Evolutionary conservation across 805 yeast genomes (phyloP).

Genomic region (Diddensiella santjacobensis): DNA sequence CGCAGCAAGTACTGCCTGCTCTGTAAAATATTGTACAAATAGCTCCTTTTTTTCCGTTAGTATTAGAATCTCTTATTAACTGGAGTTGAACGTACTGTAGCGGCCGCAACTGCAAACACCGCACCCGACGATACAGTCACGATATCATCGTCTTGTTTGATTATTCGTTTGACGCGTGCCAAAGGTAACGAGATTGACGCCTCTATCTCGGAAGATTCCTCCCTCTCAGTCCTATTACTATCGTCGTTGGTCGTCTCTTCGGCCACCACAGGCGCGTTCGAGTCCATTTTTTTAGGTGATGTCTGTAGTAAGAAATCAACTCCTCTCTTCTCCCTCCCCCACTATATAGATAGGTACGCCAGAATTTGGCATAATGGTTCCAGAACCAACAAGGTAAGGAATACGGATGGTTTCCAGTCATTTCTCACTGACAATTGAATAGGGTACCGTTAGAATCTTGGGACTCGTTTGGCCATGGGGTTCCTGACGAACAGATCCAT

Average conservation of each 20-base stretch:
- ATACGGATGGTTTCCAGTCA: too few species aligned
- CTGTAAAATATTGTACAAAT: conserved; percentile 65
- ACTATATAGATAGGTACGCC: too few species aligned
- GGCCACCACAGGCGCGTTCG: background rate
- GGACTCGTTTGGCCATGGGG: conserved; percentile 2
- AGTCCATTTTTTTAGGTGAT: too few species aligned
- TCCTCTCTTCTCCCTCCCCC: too few species aligned
- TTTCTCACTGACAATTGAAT: background rate
- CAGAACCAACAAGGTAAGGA: background rate
- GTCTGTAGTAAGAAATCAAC: too few species aligned
- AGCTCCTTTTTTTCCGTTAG: conserved; percentile 40
- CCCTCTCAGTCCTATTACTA: background rate
- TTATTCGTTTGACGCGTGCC: conserved; percentile 63
- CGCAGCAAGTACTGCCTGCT: conserved; percentile 64
- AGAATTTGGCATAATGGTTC: background rate
- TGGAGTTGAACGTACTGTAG: conserved; percentile 39
- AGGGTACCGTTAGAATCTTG: conserved; percentile 2
- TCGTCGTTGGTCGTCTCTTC: background rate
- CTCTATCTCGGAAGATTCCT: background rate
- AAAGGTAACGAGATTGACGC: conserved; percentile 45
- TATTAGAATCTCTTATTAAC: background rate
- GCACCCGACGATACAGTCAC: conserved; percentile 64
- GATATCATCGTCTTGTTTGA: conserved; percentile 74
- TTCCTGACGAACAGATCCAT: conserved; percentile 14
- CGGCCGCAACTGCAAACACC: conserved; percentile 71